A percentile compares a stretch with the other conserved stretches of the same genome.
Conservation (phyloP, 768 basidiomycete species). For the Imleria badia region DNA sequence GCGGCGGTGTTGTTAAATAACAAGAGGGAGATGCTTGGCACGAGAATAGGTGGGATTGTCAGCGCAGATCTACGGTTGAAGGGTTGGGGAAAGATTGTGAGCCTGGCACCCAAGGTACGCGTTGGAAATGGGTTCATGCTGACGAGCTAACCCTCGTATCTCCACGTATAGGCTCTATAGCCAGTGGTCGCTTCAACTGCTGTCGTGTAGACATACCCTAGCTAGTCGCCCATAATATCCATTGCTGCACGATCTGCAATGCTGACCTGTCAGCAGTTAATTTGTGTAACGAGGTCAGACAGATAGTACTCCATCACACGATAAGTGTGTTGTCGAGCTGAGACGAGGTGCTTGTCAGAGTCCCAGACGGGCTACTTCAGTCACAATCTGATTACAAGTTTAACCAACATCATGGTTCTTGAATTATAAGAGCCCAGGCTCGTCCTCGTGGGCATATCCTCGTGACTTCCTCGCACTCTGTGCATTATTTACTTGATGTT, state of each 20-base stretch:
- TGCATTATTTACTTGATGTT: slow-evolving; percentile 7
- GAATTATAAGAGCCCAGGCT: too few species aligned
- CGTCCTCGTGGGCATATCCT: too few species aligned
- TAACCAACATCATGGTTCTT: too few species aligned
- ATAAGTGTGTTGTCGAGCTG: too few species aligned
- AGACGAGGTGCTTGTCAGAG: too few species aligned
- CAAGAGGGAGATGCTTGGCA: slow-evolving; percentile 95
- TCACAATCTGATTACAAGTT: too few species aligned
- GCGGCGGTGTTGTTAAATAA: slow-evolving; percentile 92
- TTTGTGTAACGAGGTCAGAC: too few species aligned
- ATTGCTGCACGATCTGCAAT: too few species aligned
- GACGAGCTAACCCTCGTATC: background rate
- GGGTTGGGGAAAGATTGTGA: slow-evolving; percentile 94
- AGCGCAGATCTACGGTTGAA: slow-evolving; percentile 87
- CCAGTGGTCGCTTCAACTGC: background rate
- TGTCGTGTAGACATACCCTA: slow-evolving; percentile 15
- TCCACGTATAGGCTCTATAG: slow-evolving; percentile 17
- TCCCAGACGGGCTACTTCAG: too few species aligned
- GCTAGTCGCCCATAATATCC: background rate
- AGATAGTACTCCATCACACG: too few species aligned
- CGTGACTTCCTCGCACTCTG: too few species aligned
- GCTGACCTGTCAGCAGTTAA: too few species aligned
- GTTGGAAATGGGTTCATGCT: background rate
- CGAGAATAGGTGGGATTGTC: slow-evolving; percentile 91
- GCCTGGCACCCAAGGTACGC: slow-evolving; percentile 83